Base-by-base conservation (phyloP, 768 basidiomycete genomes). In the Podaxis rugospora region DNA sequence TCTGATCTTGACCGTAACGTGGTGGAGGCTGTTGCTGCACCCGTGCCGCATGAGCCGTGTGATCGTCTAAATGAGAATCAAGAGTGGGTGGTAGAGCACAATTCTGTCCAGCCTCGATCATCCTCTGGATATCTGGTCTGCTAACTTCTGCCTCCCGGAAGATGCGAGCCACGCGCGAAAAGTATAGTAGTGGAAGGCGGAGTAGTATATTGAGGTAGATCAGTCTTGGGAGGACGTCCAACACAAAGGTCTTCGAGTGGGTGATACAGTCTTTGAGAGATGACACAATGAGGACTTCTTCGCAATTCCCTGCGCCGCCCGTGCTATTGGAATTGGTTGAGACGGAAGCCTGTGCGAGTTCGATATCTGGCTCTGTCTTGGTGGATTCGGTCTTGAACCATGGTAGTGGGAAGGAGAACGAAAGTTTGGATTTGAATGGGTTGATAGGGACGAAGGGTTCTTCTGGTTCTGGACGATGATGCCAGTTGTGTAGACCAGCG, bases 111-210 rank as follows among this genome's bases (percentile, higher is more conserved):
- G 65, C 73, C 40, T 76, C 72, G 37, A 78, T 74, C 81, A 87
- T 84, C 40, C 80, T 68, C 54, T 83, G 74, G 18, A 93, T 82
- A 67, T 93, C 91, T 7, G 86, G 88, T 62, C 79, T 80, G 67
- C 89, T 89, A 54, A 93, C 81, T 57, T 92, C 86, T 1, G 90
- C 90, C 59, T 90, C 89, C 65, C 88, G 82, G 64, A 91, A 92
- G 27, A 92, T 82, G 51, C 83, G 80, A 2, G 88, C 83, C 23
- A 93, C 91, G 2, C 91, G 85, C 2, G 86, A 82, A 71, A 92
- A 93, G 67, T 93, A 93, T 66, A 92, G 76, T 0, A 87, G 82
- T 1, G 91, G 92, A n/a, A 93, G 79, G 14, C 85, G 81, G 16
- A 92, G 78, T 6, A 92, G 81, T 44, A 77, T 56, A 65, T 78